Base-by-base conservation (phyloP, 2,329 filamentous ascomycete species). In the Lecanosticta acicola region DNA sequence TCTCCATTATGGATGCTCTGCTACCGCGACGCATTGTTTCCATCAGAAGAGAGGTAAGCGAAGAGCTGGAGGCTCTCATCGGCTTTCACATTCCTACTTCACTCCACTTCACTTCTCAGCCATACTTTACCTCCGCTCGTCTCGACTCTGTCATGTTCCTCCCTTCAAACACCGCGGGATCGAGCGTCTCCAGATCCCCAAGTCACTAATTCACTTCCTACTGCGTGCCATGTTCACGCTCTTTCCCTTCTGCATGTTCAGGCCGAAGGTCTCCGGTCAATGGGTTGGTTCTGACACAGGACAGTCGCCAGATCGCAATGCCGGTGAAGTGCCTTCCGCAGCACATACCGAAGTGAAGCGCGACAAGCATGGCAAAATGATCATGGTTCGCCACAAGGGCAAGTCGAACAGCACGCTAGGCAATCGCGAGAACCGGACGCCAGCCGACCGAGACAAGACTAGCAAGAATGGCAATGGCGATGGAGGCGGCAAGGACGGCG, bases 1-100 rank as follows among this genome's bases (percentile, higher is more conserved):
- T 64, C n/a, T 64, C 61, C 2, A 19, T 62, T 14, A 49, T 60
- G n/a, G 61, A 63, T 39, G 57, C 58, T n/a, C 49, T 64, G 8
- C 48, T 63, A 9, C 60, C 61, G 11, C 40, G 50, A 18, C 40
- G 41, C 11, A 32, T 41, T 14, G 32, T 29, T 16, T 38, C 37
- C 13, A 32, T 45, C 17, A 44, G 38, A 45, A 43, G 34, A 48
- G 20, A 58, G 41, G 52, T 58, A 44, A 49, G 51, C 51, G 21
- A 5, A 7, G 13, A 7, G 35, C 7, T 11, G 24, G 35, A 9
- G 32, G 32, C 4, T 34, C 13, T 37, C 35, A 37, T 19, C 35
- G 8, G 17, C 14, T 19, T 19, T 37, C 35, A 18, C 16, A 29
- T 29, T 29, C 20, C 41, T 40, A 2, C 45, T 42, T 21, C 38